Evolutionary conservation across 768 basidiomycete species (phyloP).

Genomic region (Tulasnella sp.): DNA sequence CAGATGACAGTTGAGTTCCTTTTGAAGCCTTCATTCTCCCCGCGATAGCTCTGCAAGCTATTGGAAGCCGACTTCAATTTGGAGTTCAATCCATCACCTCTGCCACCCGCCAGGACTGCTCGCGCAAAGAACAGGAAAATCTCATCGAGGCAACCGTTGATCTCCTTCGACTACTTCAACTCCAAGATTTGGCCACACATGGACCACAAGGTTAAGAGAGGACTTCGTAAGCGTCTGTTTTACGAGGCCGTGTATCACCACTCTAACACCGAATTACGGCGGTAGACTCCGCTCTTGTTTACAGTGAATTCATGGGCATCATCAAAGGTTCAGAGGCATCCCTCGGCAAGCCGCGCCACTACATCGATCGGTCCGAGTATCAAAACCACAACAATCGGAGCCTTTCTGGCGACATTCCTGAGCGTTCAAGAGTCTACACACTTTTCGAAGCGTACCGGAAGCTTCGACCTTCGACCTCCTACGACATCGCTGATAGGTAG

Average conservation of each 20-base stretch:
- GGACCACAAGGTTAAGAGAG: conserved; percentile 54
- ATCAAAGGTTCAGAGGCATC: conserved; percentile 71
- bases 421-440: conserved; percentile 55
- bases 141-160: conserved; percentile 23
- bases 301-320: conserved; percentile 56
- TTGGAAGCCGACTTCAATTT: conserved; percentile 53
- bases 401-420: not conserved
- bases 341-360: conserved; percentile 44
- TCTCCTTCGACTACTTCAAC: conserved; percentile 56
- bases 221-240: conserved; percentile 51
- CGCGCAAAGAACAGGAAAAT: conserved; percentile 29
- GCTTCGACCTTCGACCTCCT: conserved; percentile 35
- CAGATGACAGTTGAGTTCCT: not conserved
- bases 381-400: conserved; percentile 53
- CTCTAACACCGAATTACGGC: not conserved
- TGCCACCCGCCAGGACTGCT: conserved; percentile 23
- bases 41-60: conserved; percentile 52
- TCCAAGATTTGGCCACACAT: conserved; percentile 64
- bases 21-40: not conserved
- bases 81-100: conserved; percentile 25
- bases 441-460: conserved; percentile 59
- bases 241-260: not conserved
- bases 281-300: conserved; percentile 64
- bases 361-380: conserved; percentile 47
- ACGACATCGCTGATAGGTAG: conserved; percentile 66